A percentile compares a stretch with the other conserved stretches of the same genome.
Conservation (phyloP, 2,329 filamentous ascomycete genomes). For the Aspergillus fumigatiaffinis region DNA sequence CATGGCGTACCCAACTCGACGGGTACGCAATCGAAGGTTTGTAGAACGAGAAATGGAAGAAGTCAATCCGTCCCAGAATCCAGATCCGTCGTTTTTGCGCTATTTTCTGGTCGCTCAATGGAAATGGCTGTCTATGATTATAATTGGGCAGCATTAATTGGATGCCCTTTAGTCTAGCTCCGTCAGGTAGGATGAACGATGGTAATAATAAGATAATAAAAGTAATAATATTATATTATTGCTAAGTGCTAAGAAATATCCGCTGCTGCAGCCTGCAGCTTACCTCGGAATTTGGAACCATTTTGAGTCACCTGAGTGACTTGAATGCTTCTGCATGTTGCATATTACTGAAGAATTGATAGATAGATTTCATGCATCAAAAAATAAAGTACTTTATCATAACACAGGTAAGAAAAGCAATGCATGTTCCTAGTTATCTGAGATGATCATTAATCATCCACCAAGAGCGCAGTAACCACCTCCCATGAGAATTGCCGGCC, state of each 20-base stretch:
- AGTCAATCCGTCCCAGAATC: constrained; percentile 16
- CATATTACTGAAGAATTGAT: neutral
- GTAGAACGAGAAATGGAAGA: constrained; percentile 23
- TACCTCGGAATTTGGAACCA: neutral
- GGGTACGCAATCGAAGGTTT: constrained; percentile 20
- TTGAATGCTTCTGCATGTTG: neutral
- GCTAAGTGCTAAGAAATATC: neutral
- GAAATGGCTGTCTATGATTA: neutral
- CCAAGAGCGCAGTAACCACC: too few relatives aligned
- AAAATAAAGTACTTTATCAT: neutral
- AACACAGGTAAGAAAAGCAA: neutral
- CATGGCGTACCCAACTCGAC: constrained; percentile 10
- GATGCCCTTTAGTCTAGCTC: neutral
- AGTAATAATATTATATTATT: too few relatives aligned
- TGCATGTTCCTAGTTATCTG: neutral
- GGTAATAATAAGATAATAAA: too few relatives aligned
- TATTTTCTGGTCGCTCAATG: neutral
- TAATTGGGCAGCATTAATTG: neutral
- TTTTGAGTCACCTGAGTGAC: neutral
- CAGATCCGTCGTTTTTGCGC: constrained; percentile 5
- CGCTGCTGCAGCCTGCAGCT: neutral
- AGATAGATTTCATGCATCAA: neutral
- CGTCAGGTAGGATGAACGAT: too few relatives aligned
- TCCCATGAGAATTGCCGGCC: neutral
- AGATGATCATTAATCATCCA: too few relatives aligned